Base-by-base conservation (phyloP, 2,329 filamentous ascomycete species). In the Penicillium sp. region DNA sequence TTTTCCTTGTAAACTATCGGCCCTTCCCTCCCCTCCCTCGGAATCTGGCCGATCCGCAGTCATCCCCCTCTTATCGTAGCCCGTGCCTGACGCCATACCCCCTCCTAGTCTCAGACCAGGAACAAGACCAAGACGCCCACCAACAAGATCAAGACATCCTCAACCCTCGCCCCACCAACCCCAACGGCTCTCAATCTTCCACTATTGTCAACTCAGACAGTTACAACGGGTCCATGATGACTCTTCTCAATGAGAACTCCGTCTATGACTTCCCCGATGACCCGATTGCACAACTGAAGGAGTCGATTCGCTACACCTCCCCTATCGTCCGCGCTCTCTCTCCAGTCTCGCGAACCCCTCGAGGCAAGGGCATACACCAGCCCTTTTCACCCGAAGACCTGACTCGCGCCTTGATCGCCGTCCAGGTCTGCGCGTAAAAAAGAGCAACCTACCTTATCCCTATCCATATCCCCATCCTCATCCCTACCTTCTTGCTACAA, bases 351-450 rank as follows among this genome's bases (percentile, higher is more conserved):
- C 42, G 26, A 7, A 55, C 62, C 19, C 61, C 61, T 18, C 52
- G 51, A 29, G 39, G 55, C 14, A 52, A 65, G 33, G 65, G 63
- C 8, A 66, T 62, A 39, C 59, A 62, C 8, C 59, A 67, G 44
- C 69, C 71, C 3, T 73, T 75, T 46, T 54, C 67, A 14, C 69
- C 72, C 8, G 68, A 74, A 6, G 69, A 74, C 58, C 62, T 75
- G 60, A 59, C 66, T 24, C 67, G 69, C 51, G 72, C 72, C 55
- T 67, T 75, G 67, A 67, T 65, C 61, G 69, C 71, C 48, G 66
- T 74, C 47, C 68, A 69, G 55, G 64, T 73, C 51, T 71, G 65
- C 60, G 60, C 56, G 31, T 67, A 55, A 58, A n/a, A 14, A 19
- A 37, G 5, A 19, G 16, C 3, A 37, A 8, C 16, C 14, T 19